These are phyloP conservation scores for Aschersonia sp. DNA, from an alignment of 2,329 filamentous ascomycete species.

Conservation along the genomic window DNA sequence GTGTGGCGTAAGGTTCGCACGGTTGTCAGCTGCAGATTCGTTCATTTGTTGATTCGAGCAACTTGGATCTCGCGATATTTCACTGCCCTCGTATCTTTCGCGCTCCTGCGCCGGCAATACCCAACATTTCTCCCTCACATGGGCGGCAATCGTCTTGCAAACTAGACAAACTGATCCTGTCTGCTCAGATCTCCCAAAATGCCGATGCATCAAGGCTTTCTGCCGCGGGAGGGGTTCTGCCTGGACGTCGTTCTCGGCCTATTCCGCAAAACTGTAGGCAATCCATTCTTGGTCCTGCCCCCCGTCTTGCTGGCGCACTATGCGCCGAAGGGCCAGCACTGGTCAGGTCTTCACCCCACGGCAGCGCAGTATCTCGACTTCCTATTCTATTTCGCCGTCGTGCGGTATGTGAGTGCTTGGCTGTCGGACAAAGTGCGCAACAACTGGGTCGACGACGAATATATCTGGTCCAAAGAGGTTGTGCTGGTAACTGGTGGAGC, in stretches of 20 bases:
- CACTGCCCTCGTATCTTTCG: too few relatives aligned
- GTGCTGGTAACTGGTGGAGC: slow-evolving; percentile 63
- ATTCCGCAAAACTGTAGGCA: slow-evolving; percentile 45
- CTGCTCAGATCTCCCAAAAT: not conserved
- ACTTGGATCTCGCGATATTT: too few relatives aligned
- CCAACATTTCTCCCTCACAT: too few relatives aligned
- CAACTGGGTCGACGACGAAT: slow-evolving; percentile 23
- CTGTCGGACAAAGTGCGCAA: too few relatives aligned
- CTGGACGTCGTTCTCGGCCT: slow-evolving; percentile 43
- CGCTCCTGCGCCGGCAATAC: too few relatives aligned
- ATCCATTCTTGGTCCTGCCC: slow-evolving; percentile 48
- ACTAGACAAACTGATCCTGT: too few relatives aligned
- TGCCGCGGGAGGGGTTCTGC: slow-evolving; percentile 43
- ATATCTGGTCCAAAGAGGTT: slow-evolving; percentile 55
- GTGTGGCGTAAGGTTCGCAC: too few relatives aligned
- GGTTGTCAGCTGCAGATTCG: too few relatives aligned
- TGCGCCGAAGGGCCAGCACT: slow-evolving; percentile 43
- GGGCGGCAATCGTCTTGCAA: too few relatives aligned
- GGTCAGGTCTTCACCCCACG: slow-evolving; percentile 35
- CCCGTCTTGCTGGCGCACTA: slow-evolving; percentile 47
- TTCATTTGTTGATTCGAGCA: too few relatives aligned
- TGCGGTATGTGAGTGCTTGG: too few relatives aligned
- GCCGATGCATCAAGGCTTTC: slow-evolving; percentile 32
- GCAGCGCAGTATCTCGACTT: slow-evolving; percentile 31
- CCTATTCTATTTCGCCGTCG: slow-evolving; percentile 16